Base-by-base conservation (phyloP, 225 moss, liverwort and hornwort genomes). In the Physcomitrellopsis africana region DNA sequence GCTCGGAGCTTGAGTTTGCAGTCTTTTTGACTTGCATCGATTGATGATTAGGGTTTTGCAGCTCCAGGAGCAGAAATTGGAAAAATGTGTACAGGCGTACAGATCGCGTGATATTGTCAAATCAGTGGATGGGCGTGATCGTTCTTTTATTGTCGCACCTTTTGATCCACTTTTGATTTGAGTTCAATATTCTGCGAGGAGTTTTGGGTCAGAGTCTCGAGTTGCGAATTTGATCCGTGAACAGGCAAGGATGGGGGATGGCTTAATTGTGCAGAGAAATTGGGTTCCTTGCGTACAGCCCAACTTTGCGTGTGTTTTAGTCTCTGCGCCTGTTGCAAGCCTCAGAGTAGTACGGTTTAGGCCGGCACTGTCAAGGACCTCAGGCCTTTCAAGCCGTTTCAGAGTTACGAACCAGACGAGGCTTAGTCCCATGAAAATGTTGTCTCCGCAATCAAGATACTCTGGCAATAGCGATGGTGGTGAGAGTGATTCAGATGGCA, bases 401-500 rank as follows among this genome's bases (percentile, higher is more conserved):
- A 57, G 73, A 46, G 64, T 68, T 51, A 24, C 61, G 51, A 68
- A 32, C 53, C 60, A 53, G 48, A 29, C 46, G 47, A 63, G 76
- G 72, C 58, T 46, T 8, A 58, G 51, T 19, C 43, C 64, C 4
- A 11, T 18, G 37, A 60, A 8, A 45, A 56, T 14, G 15, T 72
- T 62, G 62, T 42, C 10, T 62, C 45, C 79, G 18, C 84, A 77
- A 60, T 73, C 86, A 6, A 79, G 76, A 4, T 56, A 62, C 71
- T 65, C 68, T 64, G 58, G 70, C 4, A 67, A 27, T 43, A 77
- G 66, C 5, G 84, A 85, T 22, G 85, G 81, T 23, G 87, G 85
- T 46, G 90, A 87, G 9, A 81, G 76, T 46, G 89, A 89, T 72
- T 77, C 72, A 27, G 79, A 80, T 51, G 69, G 78, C 29, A 67